Evolutionary conservation across 495 filamentous ascomycete species (phyloP), one percentile per base, ranked within the genome.

Genomic region (Podospora pseudoanserina): DNA sequence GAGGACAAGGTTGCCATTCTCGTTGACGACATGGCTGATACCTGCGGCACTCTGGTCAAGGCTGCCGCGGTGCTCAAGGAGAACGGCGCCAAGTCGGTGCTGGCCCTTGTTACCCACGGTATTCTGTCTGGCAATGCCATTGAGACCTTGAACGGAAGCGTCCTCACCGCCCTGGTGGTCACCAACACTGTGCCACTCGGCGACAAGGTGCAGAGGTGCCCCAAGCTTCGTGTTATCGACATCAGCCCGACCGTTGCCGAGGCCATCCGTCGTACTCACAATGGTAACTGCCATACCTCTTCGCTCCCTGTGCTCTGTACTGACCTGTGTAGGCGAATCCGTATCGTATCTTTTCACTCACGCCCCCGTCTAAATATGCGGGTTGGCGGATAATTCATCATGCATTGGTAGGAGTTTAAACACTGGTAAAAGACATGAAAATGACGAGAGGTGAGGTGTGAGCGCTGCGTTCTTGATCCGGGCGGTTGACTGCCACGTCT

Each of bases 121-220:
- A 97, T 98, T 67, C 81, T 99, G 34, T 94, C 90, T 67, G 95
- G 95, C 4, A 91, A 92, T 71, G 95, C 95, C 32, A 94, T 96
- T 65, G 90, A 94, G 78, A 93, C 88, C 54, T 83, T 99, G 68
- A 97, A 98, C 77, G 86, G 85, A 69, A 96, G 93, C 76, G 83
- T 86, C 69, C 79, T 98, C 71, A 87, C 82, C 67, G 88, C 88
- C 66, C 78, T 99, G 6, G 93, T 98, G 16, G 94, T 97, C 63
- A 98, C 96, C 34, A 99, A 99, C 80, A 99, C 94, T n/a, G 92
- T 98, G 30, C 94, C 94, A 54, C 87, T 96, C 66, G 85, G 85
- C 64, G 91, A 91, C 74, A 97, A 96, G 85, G 72, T 78, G 11
- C 72, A 82, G 18, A 76, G 80, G 15, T 98, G 95, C 75, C 83